Base-by-base conservation (phyloP, 2,329 filamentous ascomycete genomes). In the Neofusicoccum kwambonambiense region DNA sequence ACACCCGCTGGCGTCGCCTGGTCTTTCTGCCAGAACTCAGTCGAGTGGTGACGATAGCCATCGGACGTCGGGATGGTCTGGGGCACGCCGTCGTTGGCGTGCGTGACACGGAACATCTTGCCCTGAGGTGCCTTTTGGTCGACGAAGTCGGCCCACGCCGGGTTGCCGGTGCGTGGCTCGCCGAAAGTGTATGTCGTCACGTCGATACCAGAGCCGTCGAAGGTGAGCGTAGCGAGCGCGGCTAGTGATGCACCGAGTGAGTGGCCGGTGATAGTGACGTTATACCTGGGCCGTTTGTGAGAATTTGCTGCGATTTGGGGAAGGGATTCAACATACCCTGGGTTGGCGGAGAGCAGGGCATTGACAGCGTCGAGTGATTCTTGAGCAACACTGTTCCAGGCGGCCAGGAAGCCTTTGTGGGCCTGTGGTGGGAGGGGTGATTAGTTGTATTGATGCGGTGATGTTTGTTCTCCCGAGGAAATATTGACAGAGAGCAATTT, bases 41-140 rank as follows among this genome's bases (percentile, higher is more conserved):
- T 64, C n/a, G 50, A 52, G 37, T 64, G 63, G 11, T 64, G 63
- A 19, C 37, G 34, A 22, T 58, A 64, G 5, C 63, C 52, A n/a
- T 57, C 50, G 15, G 34, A 19, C 17, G 51, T 58, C 2, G 63
- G 52, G 31, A 54, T 22, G 3, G 52, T 64, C 52, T 64, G 63
- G 27, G 63, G 63, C 15, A 64, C 63, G 42, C 63, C 63, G n/a
- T 64, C 63, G 19, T 64, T 64, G 52, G 52, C 52, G 22, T 64
- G 63, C 37, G 63, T 64, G 42, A 64, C 63, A 15, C 63, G 63
- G 45, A 64, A 64, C 41, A 57, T 34, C 8, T 44, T 56, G n/a
- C 47, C 44, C 13, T 41, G 19, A 11, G 63, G 45, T 15, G 52
- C 52, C 19, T 39, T 31, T n/a, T 34, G 51, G 15, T 64, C 52